Conservation (phyloP, 225 moss, liverwort and hornwort species). For the Pseudoscleropodium purum region DNA sequence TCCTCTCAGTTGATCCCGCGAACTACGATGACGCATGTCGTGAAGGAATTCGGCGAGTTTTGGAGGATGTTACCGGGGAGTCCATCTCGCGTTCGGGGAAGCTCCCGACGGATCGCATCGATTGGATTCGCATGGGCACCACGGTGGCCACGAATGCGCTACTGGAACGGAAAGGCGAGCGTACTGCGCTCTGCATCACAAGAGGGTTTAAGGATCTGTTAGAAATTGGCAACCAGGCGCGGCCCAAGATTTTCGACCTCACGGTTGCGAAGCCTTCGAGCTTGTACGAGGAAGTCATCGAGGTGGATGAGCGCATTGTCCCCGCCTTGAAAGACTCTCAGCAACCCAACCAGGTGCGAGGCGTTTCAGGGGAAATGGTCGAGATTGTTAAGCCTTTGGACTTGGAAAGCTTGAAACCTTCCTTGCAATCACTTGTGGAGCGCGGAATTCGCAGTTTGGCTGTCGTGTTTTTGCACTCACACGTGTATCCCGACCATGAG, state of each 20-base stretch:
- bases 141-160: conserved; percentile 97
- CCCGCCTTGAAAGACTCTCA: conserved; percentile 48
- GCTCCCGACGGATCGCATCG: conserved; percentile 83
- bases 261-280: conserved; percentile 74
- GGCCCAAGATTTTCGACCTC: conserved; percentile 91
- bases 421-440: conserved; percentile 35
- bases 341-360: conserved; percentile 37
- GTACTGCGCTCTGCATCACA: conserved; percentile 86
- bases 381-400: conserved; percentile 69
- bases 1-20: conserved; percentile 82
- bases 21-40: conserved; percentile 98
- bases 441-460: conserved; percentile 71
- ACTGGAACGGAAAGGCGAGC: conserved; percentile 85
- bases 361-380: conserved; percentile 81
- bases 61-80: conserved; percentile 84
- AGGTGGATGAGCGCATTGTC: conserved; percentile 84
- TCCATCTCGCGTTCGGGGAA: conserved; percentile 60
- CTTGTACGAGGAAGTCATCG: conserved; percentile 90
- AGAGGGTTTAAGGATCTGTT: conserved; percentile 89
- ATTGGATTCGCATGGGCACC: conserved; percentile 99
- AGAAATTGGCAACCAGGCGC: conserved; percentile 89
- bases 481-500: conserved; percentile 84
- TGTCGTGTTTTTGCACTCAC: conserved; percentile 85
- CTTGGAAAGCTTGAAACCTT: conserved; percentile 32
- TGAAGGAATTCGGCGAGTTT: conserved; percentile 87